Evolutionary conservation across 257 asterid genomes (phyloP), one percentile per base, ranked within the genome.

Genomic region (Ballota nigra): DNA sequence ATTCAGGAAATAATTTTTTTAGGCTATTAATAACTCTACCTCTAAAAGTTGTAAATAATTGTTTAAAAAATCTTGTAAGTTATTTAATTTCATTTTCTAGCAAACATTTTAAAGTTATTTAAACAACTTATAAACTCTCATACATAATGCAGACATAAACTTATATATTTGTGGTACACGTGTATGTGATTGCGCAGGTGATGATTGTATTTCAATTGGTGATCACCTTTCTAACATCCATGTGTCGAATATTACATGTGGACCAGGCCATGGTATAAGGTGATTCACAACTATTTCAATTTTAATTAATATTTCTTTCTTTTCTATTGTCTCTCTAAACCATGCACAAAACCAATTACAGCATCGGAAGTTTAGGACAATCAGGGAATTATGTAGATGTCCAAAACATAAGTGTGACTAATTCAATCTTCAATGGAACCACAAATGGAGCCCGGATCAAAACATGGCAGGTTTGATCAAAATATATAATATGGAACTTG

Each of bases 181-280:
- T n/a, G n/a, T n/a, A n/a, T n/a, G n/a, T n/a, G n/a, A n/a, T n/a
- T n/a, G n/a, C n/a, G 34, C 45, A 92, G 96, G 98, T 9, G 96
- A 92, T 67, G 96, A 92, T 69, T 92, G 98, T 55, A 80, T 92
- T 63, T 88, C 97, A 0, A 83, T 92, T 31, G 97, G 97, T 41
- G 96, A 92, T 70, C 73, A 28, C 52, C 76, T 72, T 68, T 88
- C 87, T 20, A 20, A 88, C 66, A 55, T 92, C 22, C 52, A 73
- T 16, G 79, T 92, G 41, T 24, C n/a, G 29, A 75, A 86, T 13
- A 68, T 89, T 12, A 49, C 62, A 15, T 89, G 98, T 67, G 94
- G 95, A 72, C 92, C 92, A 60, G 98, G 97, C 63, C 96, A 92
- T 79, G 98, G 98, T 67, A 86, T 89, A 2, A 89, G 98, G 97